Evolutionary conservation across 805 yeast genomes (phyloP), one percentile per base, ranked within the genome.

Genomic region (Myxozyma geophila): DNA sequence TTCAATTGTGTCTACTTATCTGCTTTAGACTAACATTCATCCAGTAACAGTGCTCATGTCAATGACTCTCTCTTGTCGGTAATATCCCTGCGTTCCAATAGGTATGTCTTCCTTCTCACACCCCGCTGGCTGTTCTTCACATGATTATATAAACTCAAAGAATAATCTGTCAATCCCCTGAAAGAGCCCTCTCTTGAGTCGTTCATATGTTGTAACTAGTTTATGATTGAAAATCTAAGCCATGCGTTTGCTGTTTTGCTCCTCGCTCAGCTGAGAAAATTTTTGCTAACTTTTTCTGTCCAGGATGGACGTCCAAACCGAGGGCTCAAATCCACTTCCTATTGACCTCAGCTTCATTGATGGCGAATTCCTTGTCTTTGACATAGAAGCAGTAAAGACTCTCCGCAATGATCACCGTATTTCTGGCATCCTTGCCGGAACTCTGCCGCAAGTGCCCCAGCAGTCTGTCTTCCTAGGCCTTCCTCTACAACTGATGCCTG

Each of bases 361-460:
- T 40, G 70, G 70, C 56, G 59, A 66, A 44, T 67, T 47, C 37
- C 55, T 69, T n/a, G 54, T 69, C 40, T 69, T 66, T 28, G 69
- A 65, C 54, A 23, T 66, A 43, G 67, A 54, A 7, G 83, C 81
- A 56, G 79, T 89, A 55, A 81, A 81, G 68, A 60, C 59, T 23
- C 78, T 92, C 7, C 79, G 98, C 23, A 78, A 76, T 52, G 60
- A 79, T 1, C 76, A 82, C 49, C 90, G 90, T 13, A 81, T 95
- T 1, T 80, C 86, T 23, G 99, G 99, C 0, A 84, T 87, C 1
- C 78, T 93, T 15, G 77, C 84, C 0, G 99, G 99, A 0, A 89
- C 97, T 0, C 77, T 95, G 37, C 89, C 97, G 0, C 81, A 85
- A 53, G 91, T 92, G n/a, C 95, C 98, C 1, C 99, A 95, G 74